phyloP scores from a whole-genome alignment of 1,139 yeast species.

The Candida sojae region DNA sequence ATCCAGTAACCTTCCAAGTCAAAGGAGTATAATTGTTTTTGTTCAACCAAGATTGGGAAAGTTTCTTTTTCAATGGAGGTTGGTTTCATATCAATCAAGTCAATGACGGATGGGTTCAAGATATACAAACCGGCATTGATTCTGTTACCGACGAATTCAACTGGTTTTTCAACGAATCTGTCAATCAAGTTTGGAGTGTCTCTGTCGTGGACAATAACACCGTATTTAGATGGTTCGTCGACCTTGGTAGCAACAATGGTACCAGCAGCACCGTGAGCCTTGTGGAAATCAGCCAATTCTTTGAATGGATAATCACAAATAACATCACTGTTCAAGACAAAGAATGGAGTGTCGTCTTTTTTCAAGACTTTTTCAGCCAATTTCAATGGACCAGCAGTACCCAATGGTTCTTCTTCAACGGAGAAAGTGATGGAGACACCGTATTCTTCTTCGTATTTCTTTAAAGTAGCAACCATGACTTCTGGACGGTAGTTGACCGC shows the following conservation, averaged over 20 bases:
- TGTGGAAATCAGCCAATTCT: constrained; percentile 91
- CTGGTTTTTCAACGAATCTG: constrained; percentile 99
- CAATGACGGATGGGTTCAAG: constrained; percentile 95
- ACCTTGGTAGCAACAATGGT: constrained; percentile 99
- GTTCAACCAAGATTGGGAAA: constrained; percentile 93
- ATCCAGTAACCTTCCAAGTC: constrained; percentile 99
- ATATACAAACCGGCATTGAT: constrained; percentile 97
- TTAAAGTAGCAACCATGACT: constrained; percentile 94
- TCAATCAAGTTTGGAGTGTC: constrained; percentile 92
- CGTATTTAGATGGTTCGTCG: constrained; percentile 98
- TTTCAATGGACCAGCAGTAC: constrained; percentile 99
- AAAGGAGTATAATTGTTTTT: constrained; percentile 87
- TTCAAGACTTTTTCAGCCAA: constrained; percentile 92
- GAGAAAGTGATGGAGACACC: constrained; percentile 96
- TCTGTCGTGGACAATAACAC: constrained; percentile 97
- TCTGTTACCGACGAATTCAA: constrained; percentile 97
- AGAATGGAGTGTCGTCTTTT: constrained; percentile 96
- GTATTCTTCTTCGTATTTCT: constrained; percentile 91
- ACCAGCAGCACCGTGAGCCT: constrained; percentile 95
- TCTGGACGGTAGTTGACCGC: constrained; percentile 99
- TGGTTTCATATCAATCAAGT: constrained; percentile 95
- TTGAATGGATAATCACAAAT: constrained; percentile 97
- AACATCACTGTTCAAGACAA: constrained; percentile 96
- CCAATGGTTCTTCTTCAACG: constrained; percentile 98
- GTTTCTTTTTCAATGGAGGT: constrained; percentile 99